A percentile compares a stretch with the other conserved stretches of the same genome.
Conservation (phyloP, 1,284 basidiomycete species). For the Sanghuangporus weigelae region DNA sequence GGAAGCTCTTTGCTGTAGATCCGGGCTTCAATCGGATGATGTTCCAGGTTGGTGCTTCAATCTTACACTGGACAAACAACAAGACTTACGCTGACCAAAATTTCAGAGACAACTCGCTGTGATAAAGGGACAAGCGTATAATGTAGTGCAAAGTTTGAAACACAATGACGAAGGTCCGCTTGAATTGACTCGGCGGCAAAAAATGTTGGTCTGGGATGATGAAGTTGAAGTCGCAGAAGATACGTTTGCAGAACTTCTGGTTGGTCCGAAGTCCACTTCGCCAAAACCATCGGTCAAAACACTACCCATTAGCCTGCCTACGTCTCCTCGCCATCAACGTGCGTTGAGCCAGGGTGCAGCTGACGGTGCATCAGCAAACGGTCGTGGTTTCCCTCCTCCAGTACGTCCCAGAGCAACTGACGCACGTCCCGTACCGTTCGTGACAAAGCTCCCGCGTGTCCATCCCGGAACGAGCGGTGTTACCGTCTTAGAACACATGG, state of each 20-base stretch:
- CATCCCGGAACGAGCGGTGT: constrained; percentile 80
- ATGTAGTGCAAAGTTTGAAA: constrained; percentile 78
- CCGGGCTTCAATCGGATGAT: constrained; percentile 83
- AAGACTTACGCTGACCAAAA: neutral
- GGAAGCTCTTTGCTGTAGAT: constrained; percentile 75
- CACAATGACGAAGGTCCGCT: constrained; percentile 77
- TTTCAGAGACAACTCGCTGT: constrained; percentile 78
- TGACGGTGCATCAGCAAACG: constrained; percentile 14
- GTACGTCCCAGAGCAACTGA: constrained; percentile 59
- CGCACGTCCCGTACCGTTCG: constrained; percentile 70
- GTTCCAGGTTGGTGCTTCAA: constrained; percentile 52
- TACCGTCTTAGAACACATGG: constrained; percentile 74
- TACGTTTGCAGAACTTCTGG: constrained; percentile 33
- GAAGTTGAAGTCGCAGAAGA: constrained; percentile 71
- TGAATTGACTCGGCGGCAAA: constrained; percentile 75
- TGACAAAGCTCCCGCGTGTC: constrained; percentile 69
- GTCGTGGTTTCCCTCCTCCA: constrained; percentile 66
- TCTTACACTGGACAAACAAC: neutral
- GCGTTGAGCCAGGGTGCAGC: constrained; percentile 55
- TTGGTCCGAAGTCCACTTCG: constrained; percentile 39
- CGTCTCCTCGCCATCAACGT: constrained; percentile 29
- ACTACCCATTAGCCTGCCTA: constrained; percentile 45
- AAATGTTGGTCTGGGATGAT: constrained; percentile 80
- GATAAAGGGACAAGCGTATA: constrained; percentile 90
- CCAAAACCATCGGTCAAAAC: constrained; percentile 56